Conservation (phyloP, 257 asterid genomes). For the Solanum acaule region DNA sequence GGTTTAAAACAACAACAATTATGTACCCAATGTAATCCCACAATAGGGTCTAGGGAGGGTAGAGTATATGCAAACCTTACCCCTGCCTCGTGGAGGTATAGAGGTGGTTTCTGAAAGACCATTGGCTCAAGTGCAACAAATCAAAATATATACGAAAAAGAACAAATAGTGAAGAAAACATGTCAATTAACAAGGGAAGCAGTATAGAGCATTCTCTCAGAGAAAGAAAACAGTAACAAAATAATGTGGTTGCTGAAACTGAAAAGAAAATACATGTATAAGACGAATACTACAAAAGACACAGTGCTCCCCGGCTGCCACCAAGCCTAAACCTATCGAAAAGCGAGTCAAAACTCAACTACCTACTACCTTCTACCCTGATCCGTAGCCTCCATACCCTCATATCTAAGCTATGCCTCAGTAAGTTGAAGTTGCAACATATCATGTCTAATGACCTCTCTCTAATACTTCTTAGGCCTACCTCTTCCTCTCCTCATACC, state of each 20-base stretch:
- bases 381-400: neutral
- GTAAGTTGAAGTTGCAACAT: neutral
- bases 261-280: neutral
- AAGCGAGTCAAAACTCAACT: neutral
- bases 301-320: neutral
- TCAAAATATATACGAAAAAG: neutral
- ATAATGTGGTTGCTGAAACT: neutral
- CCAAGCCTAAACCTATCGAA: neutral
- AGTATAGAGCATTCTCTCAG: neutral
- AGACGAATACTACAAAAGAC: neutral
- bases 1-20: neutral
- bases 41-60: neutral
- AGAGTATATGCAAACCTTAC: neutral
- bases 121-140: neutral
- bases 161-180: neutral
- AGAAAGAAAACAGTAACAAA: neutral
- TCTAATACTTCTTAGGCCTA: neutral
- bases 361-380: neutral
- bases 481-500: neutral
- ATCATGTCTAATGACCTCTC: neutral
- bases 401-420: neutral
- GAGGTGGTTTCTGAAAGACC: neutral
- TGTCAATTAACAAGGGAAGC: neutral
- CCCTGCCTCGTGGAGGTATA: neutral
- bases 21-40: neutral